Evolutionary conservation across 768 basidiomycete genomes (phyloP), one percentile per base, ranked within the genome.

Genomic region (Austroboletus eburneus): DNA sequence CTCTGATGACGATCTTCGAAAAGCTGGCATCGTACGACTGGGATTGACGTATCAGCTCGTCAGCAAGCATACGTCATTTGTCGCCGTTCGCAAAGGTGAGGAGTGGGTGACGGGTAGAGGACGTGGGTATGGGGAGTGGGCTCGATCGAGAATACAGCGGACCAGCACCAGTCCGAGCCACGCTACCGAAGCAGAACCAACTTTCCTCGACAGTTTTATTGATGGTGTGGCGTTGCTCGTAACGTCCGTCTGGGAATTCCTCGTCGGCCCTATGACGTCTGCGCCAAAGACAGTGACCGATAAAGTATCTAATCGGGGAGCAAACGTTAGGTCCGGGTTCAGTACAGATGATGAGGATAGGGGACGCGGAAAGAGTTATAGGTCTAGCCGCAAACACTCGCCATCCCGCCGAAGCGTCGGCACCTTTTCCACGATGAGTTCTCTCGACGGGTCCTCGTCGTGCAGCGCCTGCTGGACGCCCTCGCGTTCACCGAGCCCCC

Each of bases 41-140:
- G 81, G 78, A 6, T 61, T 70, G 48, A 61, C 60, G 24, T 82
- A 82, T 50, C 73, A 75, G 46, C 69, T 84, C 35, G 72, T 69
- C 1, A 82, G 75, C 57, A 55, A 57, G 33, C 60, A 74, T 48
- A 84, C 81, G 0, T 79, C 78, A 2, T 84, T 83, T 53, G 65
- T 84, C 36, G 81, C 78, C 1, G 65, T 78, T 2, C 75, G 78
- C 45, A 32, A 14, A 14, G 30, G 30, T 13, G 30, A 32, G 9
- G 30, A 32, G 30, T 13, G 13, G 4, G 4, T 14, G 13, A 32
- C 9, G 30, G 14, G 30, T 32, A 32, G 30, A 13, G 45, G 42
- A 12, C 39, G 18, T 38, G 9, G 49, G 29, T 32, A 35, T 6
- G 23, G 47, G 3, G 27, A n/a, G 14, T 55, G 58, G 60, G 47